Conservation (phyloP, 352 stramenopile genomes). For the Chrysophaeum taylorii region DNA sequence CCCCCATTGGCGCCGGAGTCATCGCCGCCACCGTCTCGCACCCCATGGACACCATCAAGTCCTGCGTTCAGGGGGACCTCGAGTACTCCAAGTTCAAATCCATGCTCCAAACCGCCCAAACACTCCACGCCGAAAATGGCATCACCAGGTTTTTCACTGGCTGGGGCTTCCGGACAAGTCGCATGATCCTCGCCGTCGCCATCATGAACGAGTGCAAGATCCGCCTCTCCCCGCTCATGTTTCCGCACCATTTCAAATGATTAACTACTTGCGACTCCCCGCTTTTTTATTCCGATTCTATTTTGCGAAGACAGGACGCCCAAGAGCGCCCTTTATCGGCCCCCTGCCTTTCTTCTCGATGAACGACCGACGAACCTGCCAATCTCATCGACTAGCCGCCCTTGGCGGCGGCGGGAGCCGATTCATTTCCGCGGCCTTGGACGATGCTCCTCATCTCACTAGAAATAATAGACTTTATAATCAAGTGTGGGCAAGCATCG, state of each 20-base stretch:
- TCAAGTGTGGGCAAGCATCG: too few species aligned
- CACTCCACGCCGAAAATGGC: background rate
- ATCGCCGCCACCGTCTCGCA: conserved; percentile 12
- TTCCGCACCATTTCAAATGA: conserved; percentile 9
- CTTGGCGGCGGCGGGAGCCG: too few species aligned
- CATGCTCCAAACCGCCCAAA: background rate
- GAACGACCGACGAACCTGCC: too few species aligned
- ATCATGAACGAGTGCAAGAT: conserved; percentile 16
- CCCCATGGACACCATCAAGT: conserved; percentile 20
- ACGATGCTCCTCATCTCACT: too few species aligned
- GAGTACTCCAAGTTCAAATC: background rate
- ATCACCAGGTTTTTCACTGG: background rate
- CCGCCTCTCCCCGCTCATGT: conserved; percentile 6
- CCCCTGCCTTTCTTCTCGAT: too few species aligned
- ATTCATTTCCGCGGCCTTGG: too few species aligned
- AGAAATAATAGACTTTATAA: too few species aligned
- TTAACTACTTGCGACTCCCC: too few species aligned
- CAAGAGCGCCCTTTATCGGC: too few species aligned
- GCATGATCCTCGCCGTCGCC: conserved; percentile 7
- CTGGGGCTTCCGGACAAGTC: background rate
- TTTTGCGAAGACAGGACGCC: too few species aligned
- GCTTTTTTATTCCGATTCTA: too few species aligned
- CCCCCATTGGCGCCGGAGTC: conserved; percentile 4
- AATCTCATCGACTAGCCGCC: too few species aligned
- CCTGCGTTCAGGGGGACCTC: background rate